Percentiles rank a stretch among this genome's conserved stretches.
Conservation (phyloP, 208 protist genomes). For the Leishmania mexicana region DNA sequence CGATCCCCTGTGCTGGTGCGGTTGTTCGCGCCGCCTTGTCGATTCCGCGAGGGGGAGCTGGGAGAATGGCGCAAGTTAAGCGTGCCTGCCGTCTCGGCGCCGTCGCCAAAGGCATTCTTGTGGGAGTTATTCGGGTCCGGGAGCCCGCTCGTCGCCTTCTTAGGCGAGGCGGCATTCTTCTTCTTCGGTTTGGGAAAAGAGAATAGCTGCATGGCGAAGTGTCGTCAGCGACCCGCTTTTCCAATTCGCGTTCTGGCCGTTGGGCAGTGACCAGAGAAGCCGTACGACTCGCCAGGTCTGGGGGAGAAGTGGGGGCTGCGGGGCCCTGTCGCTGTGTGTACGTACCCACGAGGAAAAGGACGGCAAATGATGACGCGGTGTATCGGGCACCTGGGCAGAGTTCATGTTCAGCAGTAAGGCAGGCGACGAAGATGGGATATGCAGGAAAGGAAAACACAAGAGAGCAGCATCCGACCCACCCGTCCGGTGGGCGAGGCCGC, state of each 20-base stretch:
- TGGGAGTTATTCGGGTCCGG: background rate
- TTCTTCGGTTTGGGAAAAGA: background rate
- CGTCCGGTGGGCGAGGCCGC: background rate
- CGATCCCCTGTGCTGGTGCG: background rate
- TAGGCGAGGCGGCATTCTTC: background rate
- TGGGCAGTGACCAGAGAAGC: background rate
- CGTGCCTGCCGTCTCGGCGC: background rate
- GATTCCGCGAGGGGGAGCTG: background rate
- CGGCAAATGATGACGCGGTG: background rate
- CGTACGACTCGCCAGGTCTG: background rate
- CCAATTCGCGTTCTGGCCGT: background rate
- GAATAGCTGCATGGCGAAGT: slow-evolving; percentile 1
- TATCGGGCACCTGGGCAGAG: background rate
- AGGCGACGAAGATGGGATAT: background rate
- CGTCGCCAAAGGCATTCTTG: background rate
- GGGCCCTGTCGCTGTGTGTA: background rate
- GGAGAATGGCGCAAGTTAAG: background rate
- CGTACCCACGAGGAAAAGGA: background rate
- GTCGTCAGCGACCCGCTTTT: background rate
- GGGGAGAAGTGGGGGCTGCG: background rate
- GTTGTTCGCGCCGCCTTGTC: background rate
- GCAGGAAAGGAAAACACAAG: background rate
- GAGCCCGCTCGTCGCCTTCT: background rate
- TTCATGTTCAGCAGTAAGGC: background rate
- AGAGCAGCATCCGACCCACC: background rate